phyloP scores from a whole-genome alignment of 768 basidiomycete genomes.

The Ramaria rubella region DNA sequence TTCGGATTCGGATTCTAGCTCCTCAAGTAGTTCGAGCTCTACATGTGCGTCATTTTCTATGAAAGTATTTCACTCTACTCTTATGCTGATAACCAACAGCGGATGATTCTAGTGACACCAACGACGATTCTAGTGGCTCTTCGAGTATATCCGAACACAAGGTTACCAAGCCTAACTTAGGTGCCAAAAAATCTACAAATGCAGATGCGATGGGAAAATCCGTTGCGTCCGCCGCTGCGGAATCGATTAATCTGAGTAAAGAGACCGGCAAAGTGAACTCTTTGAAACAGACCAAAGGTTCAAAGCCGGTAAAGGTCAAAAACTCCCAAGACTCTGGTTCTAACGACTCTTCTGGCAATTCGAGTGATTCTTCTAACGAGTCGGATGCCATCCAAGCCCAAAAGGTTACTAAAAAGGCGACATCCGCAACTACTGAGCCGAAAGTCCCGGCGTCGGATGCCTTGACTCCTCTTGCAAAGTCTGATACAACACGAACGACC shows the following conservation, averaged over 20 bases:
- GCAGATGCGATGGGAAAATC: not conserved
- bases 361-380: not conserved
- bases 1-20: constrained; percentile 18
- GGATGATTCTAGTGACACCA: not conserved
- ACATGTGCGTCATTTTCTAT: constrained; percentile 8
- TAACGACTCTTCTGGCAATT: not conserved
- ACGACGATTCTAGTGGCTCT: not conserved
- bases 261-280: not conserved
- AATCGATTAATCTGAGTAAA: not conserved
- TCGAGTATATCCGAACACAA: not conserved
- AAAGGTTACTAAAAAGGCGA: not conserved
- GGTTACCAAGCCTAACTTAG: not conserved
- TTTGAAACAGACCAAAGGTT: too few relatives aligned
- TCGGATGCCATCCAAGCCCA: not conserved
- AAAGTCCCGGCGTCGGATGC: not conserved
- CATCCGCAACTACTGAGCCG: not conserved
- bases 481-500: constrained; percentile 27
- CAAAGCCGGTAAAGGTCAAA: not conserved
- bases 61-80: constrained; percentile 1
- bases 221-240: not conserved
- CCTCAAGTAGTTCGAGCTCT: constrained; percentile 27
- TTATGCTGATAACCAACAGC: not conserved
- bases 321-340: not conserved
- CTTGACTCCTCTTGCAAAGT: constrained; percentile 11
- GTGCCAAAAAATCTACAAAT: not conserved